Percentiles rank a stretch among this genome's conserved stretches.
These are phyloP conservation scores for Fraxinus anomala DNA, from an alignment of 257 asterid genomes.

Conservation along the genomic window DNA sequence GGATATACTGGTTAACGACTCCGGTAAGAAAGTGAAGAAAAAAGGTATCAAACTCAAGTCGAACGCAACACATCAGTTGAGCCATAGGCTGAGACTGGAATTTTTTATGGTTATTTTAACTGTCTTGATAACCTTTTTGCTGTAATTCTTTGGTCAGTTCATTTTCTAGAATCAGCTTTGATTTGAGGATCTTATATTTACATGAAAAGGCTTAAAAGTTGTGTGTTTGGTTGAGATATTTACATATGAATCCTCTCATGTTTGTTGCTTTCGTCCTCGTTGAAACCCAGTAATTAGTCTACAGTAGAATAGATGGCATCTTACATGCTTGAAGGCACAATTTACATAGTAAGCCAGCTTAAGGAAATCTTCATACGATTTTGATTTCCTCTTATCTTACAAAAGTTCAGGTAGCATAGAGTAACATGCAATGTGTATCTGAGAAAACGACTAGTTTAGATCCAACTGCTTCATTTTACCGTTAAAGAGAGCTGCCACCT, in stretches of 20 bases:
- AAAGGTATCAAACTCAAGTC: conserved; percentile 61
- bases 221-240: too few species aligned
- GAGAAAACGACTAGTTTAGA: background rate
- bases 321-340: conserved; percentile 19
- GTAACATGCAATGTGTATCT: background rate
- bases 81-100: conserved; percentile 11
- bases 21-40: conserved; percentile 49
- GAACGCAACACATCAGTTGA: conserved; percentile 26
- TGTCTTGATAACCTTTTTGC: conserved; percentile 22
- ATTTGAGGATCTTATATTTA: too few species aligned
- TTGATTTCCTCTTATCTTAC: background rate
- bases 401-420: conserved; percentile 11
- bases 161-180: background rate
- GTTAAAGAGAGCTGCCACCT: conserved; percentile 46
- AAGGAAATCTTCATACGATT: background rate
- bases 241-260: too few species aligned
- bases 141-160: background rate
- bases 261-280: background rate
- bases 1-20: conserved; percentile 47
- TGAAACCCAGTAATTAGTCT: background rate
- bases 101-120: conserved; percentile 7
- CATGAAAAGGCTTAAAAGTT: too few species aligned
- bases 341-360: conserved; percentile 19
- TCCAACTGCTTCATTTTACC: conserved; percentile 19
- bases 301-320: background rate